Evolutionary conservation across 2,329 filamentous ascomycete species (phyloP).

Genomic region (Cladophialophora yegresii): DNA sequence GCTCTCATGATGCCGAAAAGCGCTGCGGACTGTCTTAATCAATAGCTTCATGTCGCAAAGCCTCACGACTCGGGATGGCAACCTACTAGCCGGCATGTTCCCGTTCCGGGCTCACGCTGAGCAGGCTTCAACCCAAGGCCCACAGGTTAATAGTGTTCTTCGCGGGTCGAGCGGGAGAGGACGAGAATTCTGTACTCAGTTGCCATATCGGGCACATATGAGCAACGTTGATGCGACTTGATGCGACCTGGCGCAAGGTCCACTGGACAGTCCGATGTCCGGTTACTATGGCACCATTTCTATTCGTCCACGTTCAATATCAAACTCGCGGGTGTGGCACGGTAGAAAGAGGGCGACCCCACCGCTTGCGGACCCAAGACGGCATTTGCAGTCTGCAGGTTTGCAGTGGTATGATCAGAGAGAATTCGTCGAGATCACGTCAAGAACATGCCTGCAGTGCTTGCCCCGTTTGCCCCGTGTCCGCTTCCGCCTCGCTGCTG

Average conservation of each 20-base stretch:
- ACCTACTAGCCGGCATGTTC: neutral
- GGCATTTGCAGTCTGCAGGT: neutral
- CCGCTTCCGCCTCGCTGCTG: neutral
- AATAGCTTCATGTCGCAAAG: neutral
- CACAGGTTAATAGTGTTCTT: neutral
- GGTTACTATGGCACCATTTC: conserved; percentile 4
- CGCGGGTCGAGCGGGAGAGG: neutral
- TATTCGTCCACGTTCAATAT: conserved; percentile 5
- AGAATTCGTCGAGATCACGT: neutral
- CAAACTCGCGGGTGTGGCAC: neutral
- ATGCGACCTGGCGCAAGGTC: neutral
- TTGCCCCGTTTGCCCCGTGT: neutral
- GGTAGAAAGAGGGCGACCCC: neutral
- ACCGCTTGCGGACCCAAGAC: neutral
- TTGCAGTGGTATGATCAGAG: conserved; percentile 7
- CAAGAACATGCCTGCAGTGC: neutral
- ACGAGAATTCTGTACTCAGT: neutral
- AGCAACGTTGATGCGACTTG: neutral
- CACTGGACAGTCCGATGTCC: neutral
- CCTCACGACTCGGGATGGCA: neutral
- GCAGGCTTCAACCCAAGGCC: neutral
- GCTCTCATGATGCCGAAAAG: neutral
- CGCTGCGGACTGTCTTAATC: neutral
- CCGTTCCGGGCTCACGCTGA: neutral
- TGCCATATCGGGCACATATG: neutral